phyloP scores from a whole-genome alignment of 1,284 basidiomycete species.

The Flammula alnicola region DNA sequence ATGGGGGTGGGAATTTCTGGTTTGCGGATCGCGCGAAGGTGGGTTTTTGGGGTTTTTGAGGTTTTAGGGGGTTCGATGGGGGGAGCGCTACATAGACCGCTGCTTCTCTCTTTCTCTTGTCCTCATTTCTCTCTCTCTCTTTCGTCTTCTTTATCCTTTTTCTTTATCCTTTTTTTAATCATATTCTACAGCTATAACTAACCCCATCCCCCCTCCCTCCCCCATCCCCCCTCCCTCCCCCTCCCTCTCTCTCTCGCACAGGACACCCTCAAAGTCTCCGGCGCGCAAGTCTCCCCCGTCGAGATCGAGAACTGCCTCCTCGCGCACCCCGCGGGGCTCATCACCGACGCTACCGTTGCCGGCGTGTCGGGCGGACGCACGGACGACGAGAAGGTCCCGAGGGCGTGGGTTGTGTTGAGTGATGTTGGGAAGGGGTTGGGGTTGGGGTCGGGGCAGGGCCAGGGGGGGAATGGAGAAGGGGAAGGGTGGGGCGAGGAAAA shows the following conservation, averaged over 20 bases:
- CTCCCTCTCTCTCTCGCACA: too few relatives aligned
- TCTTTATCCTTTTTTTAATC: too few relatives aligned
- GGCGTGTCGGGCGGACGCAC: slow-evolving; percentile 72
- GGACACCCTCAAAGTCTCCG: slow-evolving; percentile 77
- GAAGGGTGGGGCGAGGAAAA: slow-evolving; percentile 47
- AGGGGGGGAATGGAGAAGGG: too few relatives aligned
- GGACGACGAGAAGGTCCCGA: slow-evolving; percentile 68
- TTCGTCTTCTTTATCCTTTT: too few relatives aligned
- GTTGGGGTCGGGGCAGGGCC: too few relatives aligned
- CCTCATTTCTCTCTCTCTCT: background rate
- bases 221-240: too few relatives aligned
- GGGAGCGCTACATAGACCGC: too few relatives aligned
- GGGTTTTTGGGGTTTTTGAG: too few relatives aligned
- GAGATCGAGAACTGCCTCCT: slow-evolving; percentile 72
- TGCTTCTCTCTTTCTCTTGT: too few relatives aligned
- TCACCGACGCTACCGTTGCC: slow-evolving; percentile 67
- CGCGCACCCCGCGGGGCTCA: slow-evolving; percentile 58
- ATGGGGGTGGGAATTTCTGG: slow-evolving; percentile 63
- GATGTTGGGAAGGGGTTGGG: slow-evolving; percentile 46
- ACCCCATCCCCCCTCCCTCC: too few relatives aligned
- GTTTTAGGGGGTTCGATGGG: too few relatives aligned
- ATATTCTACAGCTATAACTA: too few relatives aligned
- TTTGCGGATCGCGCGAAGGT: slow-evolving; percentile 68
- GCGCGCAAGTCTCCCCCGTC: slow-evolving; percentile 75
- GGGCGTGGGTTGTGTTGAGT: slow-evolving; percentile 76